Evolutionary conservation across 768 basidiomycete genomes (phyloP).

Genomic region (Podaxis sp.): DNA sequence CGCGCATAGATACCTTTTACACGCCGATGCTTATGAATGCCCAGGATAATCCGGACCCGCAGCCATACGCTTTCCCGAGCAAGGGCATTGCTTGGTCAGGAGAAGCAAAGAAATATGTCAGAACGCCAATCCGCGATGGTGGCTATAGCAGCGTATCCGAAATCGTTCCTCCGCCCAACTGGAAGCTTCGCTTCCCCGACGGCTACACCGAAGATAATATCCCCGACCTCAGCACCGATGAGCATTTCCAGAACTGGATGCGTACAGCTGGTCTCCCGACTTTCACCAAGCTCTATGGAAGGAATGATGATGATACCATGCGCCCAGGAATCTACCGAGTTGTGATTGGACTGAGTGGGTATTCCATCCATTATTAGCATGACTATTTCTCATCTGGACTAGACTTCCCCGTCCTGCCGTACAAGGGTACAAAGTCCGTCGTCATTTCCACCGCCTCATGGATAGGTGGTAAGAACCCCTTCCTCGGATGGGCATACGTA

Average conservation of each 20-base stretch:
- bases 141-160: constrained; percentile 59
- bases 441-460: constrained; percentile 97
- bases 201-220: constrained; percentile 64
- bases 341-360: constrained; percentile 79
- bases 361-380: constrained; percentile 8
- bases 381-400: constrained; percentile 15
- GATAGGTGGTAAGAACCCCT: constrained; percentile 98
- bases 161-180: constrained; percentile 93
- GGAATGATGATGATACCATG: constrained; percentile 82
- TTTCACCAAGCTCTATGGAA: constrained; percentile 91
- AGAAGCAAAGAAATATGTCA: constrained; percentile 86
- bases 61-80: constrained; percentile 72
- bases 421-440: constrained; percentile 93
- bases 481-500: constrained; percentile 98
- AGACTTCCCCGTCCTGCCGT: constrained; percentile 93
- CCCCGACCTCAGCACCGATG: constrained; percentile 73
- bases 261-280: constrained; percentile 95
- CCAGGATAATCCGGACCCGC: constrained; percentile 40
- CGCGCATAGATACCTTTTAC: constrained; percentile 70
- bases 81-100: constrained; percentile 94
- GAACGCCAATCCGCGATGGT: constrained; percentile 42
- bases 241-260: constrained; percentile 99
- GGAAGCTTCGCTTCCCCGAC: constrained; percentile 71
- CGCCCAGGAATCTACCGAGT: constrained; percentile 74
- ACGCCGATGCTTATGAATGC: constrained; percentile 61